Base-by-base conservation (phyloP, 495 filamentous ascomycete genomes). In the Aspergillus diversus region DNA sequence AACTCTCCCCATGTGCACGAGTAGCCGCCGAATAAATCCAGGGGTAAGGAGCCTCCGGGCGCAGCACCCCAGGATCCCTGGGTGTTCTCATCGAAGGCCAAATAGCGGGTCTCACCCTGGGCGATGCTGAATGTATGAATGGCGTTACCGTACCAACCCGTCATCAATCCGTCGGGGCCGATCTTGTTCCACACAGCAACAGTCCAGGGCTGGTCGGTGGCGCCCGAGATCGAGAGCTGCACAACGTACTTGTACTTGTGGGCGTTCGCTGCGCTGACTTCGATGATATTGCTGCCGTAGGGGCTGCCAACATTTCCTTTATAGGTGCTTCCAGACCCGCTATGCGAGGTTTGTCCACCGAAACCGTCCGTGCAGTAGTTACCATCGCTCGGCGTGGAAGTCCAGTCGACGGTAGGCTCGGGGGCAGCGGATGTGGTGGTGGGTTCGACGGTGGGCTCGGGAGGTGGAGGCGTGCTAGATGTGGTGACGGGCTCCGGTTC, bases 151-250 rank as follows among this genome's bases (percentile, higher is more conserved):
- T 83, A 82, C 70, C 77, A 83, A n/a, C 81, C 76, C 43, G 71
- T 67, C 63, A 81, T 64, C 32, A 74, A 69, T 11, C 70, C 73
- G 54, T 81, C 77, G 0, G 74, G 73, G 3, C 77, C 82, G 57
- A 77, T 63, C 69, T 86, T 86, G 74, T 86, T 83, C 84, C 84
- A 86, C 67, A 86, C 54, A 11, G 71, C 71, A 37, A 84, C 74
- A 7, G 74, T 80, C 72, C 80, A 80, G 51, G 49, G 34, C 21
- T 27, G 21, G 47, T 55, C 64, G 6, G 60, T 64, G 52, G 74
- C 72, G 39, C 69, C 63, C 46, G 81, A 80, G 34, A 54, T 67
- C 21, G 21, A 27, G 68, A 85, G 79, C 37, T 75, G 74, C 37
- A 72, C 75, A 27, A 83, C 81, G 72, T 83, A 86, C 32, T 82